Conservation (phyloP, 768 basidiomycete genomes). For the Naganishia friedmannii region DNA sequence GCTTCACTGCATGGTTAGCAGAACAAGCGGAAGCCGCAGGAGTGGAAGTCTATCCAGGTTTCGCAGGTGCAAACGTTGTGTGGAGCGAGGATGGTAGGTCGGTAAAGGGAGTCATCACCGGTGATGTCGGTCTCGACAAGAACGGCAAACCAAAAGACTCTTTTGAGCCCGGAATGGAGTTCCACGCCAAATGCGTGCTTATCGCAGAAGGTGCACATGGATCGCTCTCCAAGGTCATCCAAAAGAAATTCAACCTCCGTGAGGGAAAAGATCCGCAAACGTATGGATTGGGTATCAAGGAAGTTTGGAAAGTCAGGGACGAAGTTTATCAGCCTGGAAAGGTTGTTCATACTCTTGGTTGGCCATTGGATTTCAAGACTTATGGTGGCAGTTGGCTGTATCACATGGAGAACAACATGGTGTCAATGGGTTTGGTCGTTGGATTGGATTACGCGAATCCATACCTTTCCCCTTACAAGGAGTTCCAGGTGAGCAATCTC, state of each 20-base stretch:
- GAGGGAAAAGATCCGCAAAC: slow-evolving; percentile 78
- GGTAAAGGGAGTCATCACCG: slow-evolving; percentile 80
- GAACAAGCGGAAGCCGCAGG: slow-evolving; percentile 75
- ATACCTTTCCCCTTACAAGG: slow-evolving; percentile 83
- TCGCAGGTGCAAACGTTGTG: slow-evolving; percentile 82
- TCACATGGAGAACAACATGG: slow-evolving; percentile 88
- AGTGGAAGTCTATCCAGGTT: slow-evolving; percentile 95
- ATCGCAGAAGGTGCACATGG: slow-evolving; percentile 96
- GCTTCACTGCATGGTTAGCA: slow-evolving; percentile 84
- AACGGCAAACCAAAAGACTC: slow-evolving; percentile 71
- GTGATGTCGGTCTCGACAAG: slow-evolving; percentile 87
- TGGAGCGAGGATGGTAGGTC: slow-evolving; percentile 63
- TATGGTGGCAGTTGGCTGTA: slow-evolving; percentile 94
- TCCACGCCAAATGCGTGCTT: slow-evolving; percentile 84
- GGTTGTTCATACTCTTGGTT: slow-evolving; percentile 91
- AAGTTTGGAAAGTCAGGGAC: slow-evolving; percentile 86
- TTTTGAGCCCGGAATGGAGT: slow-evolving; percentile 96
- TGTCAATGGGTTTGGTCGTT: slow-evolving; percentile 84
- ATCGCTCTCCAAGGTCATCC: slow-evolving; percentile 74
- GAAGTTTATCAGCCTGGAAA: slow-evolving; percentile 67
- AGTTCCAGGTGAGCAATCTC: slow-evolving; percentile 70
- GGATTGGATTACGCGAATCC: slow-evolving; percentile 95
- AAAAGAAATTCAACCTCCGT: slow-evolving; percentile 70
- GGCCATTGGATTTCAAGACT: slow-evolving; percentile 77
- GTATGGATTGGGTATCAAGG: slow-evolving; percentile 92